Evolutionary conservation across 345 rosid genomes (phyloP), one percentile per base, ranked within the genome.

Genomic region (Geranium brycei): DNA sequence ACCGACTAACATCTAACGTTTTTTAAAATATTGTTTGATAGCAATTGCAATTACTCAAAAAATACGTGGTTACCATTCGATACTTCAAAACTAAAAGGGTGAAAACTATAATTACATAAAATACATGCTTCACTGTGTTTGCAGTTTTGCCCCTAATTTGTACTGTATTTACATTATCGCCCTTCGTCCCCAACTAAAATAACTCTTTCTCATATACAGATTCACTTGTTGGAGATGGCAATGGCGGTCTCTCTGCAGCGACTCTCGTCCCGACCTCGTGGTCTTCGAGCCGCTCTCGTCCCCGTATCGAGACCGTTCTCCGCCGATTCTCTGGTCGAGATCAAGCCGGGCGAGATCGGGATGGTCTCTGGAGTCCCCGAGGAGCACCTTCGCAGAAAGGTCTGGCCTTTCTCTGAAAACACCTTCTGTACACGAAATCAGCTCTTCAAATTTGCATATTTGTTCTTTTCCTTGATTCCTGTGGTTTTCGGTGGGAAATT

Each of bases 291-390:
- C 40, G 40, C 67, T 11, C 28, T 78, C 61, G 65, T 69, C 17
- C 69, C 80, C 56, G 58, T 77, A 11, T 64, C 76, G 53, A 77
- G 89, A 30, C 58, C 83, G 2, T 81, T 77, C 79, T 73, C 89
- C 19, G 68, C 84, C 1, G 89, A 79, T 64, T 82, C 99, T 31
- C 74, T 91, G 82, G 84, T 85, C 16, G 88, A 91, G 81, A 63
- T 78, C 74, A 84, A 83, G 69, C 82, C 91, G 41, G 88, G 92
- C 51, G 97, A 93, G 87, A 74, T 91, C 72, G 97, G 96, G 64
- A 65, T 78, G 71, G 84, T 93, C 82, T 91, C 96, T 4, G 96
- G 97, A 10, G 91, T 91, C 69, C 99, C 97, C 16, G 85, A 88
- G 57, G 87, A 91, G 53, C 97, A 91, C 68, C 92, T 91, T 41